Evolutionary conservation across 164 flowering plant genomes (phyloP), one percentile per base, ranked within the genome.

Genomic region (Stephania japonica): DNA sequence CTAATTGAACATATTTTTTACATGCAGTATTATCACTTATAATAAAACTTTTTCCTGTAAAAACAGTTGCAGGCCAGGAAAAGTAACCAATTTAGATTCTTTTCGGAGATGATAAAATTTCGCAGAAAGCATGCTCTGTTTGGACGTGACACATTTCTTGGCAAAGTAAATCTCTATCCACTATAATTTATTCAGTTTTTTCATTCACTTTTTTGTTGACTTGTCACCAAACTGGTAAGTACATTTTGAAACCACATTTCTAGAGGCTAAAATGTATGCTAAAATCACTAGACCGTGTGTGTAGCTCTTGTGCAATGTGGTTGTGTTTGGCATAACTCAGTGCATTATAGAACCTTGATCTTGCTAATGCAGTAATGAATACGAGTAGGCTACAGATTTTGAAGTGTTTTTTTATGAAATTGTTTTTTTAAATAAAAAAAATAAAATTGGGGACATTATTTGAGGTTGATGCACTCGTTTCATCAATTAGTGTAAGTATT

Each of bases 81-180:
- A 78, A 74, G 67, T 25, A 56, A 68, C 81, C 93, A 83, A 73
- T 95, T 90, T 79, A 85, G 97, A 82, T 93, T 95, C 81, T 93
- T 95, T 84, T 82, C 94, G 5, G 93, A 91, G 85, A 80, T 82
- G 77, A 91, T 90, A 74, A 90, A 86, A 77, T 93, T 86, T 75
- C 94, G 98, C 14, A 73, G 59, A 41, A 75, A 80, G 23, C 93
- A 78, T 79, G 74, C 79, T 71, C 76, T 84, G 19, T 85, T 95
- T 71, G 72, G 82, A 49, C 90, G 70, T 62, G 94, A 88, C 53
- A 77, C 80, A 68, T 95, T 95, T 83, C 89, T 91, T 27, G 77
- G 67, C 74, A 86, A 86, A 75, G 99, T 94, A 88, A 82, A 42
- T 69, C 19, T 42, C 61, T 53, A 47, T 65, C 13, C 56, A 6